Evolutionary conservation across 148 eudicot genomes (phyloP).

Genomic region (Heliosperma pusillum): DNA sequence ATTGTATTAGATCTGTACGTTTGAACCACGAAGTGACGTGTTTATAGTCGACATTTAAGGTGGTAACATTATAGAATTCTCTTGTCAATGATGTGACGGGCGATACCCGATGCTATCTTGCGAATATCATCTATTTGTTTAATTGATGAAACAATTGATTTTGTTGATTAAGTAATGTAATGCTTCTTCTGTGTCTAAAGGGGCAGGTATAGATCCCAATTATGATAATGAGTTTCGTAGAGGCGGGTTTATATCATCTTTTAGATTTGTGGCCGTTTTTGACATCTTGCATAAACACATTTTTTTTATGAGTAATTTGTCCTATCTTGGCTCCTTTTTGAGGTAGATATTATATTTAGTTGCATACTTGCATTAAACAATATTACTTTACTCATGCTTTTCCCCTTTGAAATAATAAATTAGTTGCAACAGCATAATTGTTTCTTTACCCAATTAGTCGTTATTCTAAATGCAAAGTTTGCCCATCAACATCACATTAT

Average conservation of each 20-base stretch:
- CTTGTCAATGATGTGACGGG: slow-evolving; percentile 2
- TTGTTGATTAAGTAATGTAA: slow-evolving; percentile 4
- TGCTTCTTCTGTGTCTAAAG: slow-evolving; percentile 21
- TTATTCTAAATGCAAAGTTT: slow-evolving; percentile 7
- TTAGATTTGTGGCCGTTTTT: slow-evolving; percentile 24
- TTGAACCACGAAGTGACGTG: slow-evolving; percentile 12
- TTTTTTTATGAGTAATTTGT: slow-evolving; percentile 8
- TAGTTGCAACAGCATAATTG: background rate
- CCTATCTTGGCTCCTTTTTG: background rate
- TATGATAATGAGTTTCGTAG: background rate
- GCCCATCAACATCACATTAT: slow-evolving; percentile 11
- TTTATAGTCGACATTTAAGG: slow-evolving; percentile 17
- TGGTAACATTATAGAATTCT: slow-evolving; percentile 6
- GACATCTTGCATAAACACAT: slow-evolving; percentile 8
- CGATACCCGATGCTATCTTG: slow-evolving; percentile 1
- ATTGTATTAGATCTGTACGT: slow-evolving; percentile 11
- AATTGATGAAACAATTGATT: background rate
- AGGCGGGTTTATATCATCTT: background rate
- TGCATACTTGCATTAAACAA: slow-evolving; percentile 8
- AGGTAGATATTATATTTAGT: slow-evolving; percentile 4
- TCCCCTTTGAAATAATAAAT: slow-evolving; percentile 5
- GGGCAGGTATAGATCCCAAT: slow-evolving; percentile 13
- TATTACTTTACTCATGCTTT: slow-evolving; percentile 13
- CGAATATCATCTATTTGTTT: slow-evolving; percentile 4
- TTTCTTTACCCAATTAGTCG: slow-evolving; percentile 4